These are phyloP conservation scores for Gaeumannomyces tritici DNA, from an alignment of 2,329 filamentous ascomycete species.

Conservation along the genomic window DNA sequence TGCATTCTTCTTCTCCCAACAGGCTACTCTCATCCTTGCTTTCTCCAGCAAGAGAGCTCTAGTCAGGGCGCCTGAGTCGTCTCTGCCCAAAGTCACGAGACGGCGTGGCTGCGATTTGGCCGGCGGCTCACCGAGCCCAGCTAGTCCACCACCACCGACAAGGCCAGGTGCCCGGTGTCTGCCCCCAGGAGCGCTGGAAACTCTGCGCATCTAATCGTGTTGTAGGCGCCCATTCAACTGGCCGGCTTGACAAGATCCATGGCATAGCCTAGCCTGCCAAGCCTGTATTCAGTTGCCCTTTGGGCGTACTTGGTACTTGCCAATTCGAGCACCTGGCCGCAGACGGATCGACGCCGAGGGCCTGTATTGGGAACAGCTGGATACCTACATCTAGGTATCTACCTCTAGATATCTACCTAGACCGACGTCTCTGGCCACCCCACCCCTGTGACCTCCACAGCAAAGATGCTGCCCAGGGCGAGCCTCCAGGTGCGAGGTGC, in stretches of 20 bases:
- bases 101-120: not conserved
- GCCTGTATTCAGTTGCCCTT: not conserved
- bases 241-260: not conserved
- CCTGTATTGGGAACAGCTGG: not conserved
- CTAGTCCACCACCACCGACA: not conserved
- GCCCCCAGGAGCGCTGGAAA: not conserved
- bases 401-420: no score
- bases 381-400: no score
- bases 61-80: not conserved
- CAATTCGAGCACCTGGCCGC: not conserved
- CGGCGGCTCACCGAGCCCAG: not conserved
- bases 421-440: not conserved
- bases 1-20: not conserved
- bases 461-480: constrained; percentile 13
- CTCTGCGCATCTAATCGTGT: not conserved
- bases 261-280: not conserved
- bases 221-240: not conserved
- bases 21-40: not conserved
- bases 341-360: not conserved
- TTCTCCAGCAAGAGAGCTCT: not conserved
- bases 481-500: constrained; percentile 19
- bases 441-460: not conserved
- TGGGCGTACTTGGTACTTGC: not conserved
- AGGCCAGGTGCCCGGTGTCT: not conserved
- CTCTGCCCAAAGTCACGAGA: not conserved